Base-by-base conservation (phyloP, 2,329 filamentous ascomycete genomes). In the Capronia epimyces region DNA sequence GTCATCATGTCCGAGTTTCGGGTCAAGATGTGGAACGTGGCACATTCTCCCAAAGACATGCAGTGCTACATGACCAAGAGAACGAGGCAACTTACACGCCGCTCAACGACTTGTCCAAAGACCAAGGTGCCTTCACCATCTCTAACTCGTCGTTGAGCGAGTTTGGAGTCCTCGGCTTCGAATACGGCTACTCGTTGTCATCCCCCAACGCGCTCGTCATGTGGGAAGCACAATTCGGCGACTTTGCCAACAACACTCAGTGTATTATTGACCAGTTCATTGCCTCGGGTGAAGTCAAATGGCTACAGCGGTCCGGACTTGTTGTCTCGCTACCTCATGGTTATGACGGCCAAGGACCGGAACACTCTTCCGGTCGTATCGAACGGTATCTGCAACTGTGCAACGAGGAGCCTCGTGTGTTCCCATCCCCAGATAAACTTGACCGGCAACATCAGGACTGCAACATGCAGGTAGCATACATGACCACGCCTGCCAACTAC, bases 221-320 rank as follows among this genome's bases (percentile, higher is more conserved):
- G 83, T 98, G 93, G 93, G 93, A 98, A 75, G 93, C 93, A 31
- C 93, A 98, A 72, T 98, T 98, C 66, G 93, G 93, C 78, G 93
- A 98, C 73, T 98, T 98, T 65, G 93, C 93, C 78, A 98, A 98
- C 80, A 98, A 96, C 66, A 91, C 93, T 37, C 93, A 98, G 74
- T 95, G 89, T 70, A 94, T 98, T 71, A 94, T 98, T 66, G 93
- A 98, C 70, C 93, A 98, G 73, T 98, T 98, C 74, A 85, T 98
- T 63, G 91, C 93, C 44, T 96, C 93, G 56, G 93, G 93, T 67
- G 93, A 98, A 75, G 84, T 87, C 60, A 98, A 98, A 76, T 98
- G 93, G 93, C 86, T 97, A 73, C 93, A 98, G 77, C 86, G 93
- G 71, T 95, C 90, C 48, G 93, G 93, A 65, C 82, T 98, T 44